phyloP scores from a whole-genome alignment of 148 eudicot species.

The Cornus florida region DNA sequence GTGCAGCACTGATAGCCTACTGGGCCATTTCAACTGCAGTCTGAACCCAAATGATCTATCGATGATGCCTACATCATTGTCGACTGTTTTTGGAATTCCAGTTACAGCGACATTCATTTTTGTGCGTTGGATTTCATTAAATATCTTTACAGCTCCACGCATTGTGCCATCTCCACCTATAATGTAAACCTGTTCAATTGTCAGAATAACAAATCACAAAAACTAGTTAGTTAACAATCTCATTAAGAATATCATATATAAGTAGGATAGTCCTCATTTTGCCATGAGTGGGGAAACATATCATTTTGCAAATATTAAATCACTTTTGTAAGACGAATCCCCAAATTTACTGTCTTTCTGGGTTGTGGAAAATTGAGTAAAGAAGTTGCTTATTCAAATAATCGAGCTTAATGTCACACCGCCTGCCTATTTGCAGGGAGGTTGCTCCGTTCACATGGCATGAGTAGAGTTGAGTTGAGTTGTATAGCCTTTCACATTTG shows the following conservation, averaged over 20 bases:
- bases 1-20: conserved; percentile 64
- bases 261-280: not conserved
- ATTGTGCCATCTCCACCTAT: conserved; percentile 84
- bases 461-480: no score
- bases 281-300: not conserved
- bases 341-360: no score
- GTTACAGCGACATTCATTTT: conserved; percentile 45
- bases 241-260: no score
- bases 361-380: no score
- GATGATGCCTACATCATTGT: conserved; percentile 73
- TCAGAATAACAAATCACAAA: not conserved
- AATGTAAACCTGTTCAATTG: conserved; percentile 47
- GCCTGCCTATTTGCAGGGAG: no score
- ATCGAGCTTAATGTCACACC: no score
- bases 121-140: conserved; percentile 48
- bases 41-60: conserved; percentile 73
- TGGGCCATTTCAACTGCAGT: conserved; percentile 82
- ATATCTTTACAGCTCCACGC: conserved; percentile 72
- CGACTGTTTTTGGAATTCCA: conserved; percentile 77
- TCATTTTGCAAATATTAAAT: no score
- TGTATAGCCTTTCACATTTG: no score
- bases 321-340: no score
- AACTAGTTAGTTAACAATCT: no score
- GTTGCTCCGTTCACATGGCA: no score
- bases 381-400: no score